Conservation (phyloP, 305 asterid species). For the Striga hermonthica region DNA sequence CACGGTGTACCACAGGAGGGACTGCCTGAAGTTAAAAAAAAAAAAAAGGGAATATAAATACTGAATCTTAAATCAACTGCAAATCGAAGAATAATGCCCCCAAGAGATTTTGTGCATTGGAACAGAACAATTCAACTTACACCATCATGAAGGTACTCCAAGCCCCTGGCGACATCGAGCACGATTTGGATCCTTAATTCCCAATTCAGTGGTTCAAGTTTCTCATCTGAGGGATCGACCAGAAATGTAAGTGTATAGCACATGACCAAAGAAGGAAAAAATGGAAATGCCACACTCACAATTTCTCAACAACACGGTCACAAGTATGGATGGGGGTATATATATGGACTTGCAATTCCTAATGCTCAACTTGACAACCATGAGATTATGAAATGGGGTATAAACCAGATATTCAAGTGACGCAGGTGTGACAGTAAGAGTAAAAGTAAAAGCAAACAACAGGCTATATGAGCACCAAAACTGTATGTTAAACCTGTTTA, state of each 20-base stretch:
- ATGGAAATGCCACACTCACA: background rate
- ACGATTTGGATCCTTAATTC: conserved; percentile 73
- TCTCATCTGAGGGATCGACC: conserved; percentile 43
- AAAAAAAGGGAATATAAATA: conserved; percentile 12
- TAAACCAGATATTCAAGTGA: background rate
- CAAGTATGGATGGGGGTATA: background rate
- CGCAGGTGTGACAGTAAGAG: background rate
- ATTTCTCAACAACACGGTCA: background rate
- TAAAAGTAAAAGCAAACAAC: background rate
- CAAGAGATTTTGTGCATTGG: conserved; percentile 8
- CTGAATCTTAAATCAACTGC: background rate
- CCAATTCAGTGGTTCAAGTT: conserved; percentile 60
- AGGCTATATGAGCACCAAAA: background rate
- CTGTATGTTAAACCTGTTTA: background rate
- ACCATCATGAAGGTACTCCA: conserved; percentile 94
- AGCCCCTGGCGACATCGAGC: conserved; percentile 86
- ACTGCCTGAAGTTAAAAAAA: conserved; percentile 62
- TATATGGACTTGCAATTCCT: background rate
- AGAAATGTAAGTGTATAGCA: background rate
- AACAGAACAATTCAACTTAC: conserved; percentile 42
- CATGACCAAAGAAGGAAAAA: background rate
- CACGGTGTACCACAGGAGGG: conserved; percentile 87
- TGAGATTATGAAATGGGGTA: background rate
- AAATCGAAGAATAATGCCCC: conserved; percentile 1
- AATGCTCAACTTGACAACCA: conserved; percentile 3